phyloP scores from a whole-genome alignment of 768 basidiomycete species.

The Amanita fuliginea region DNA sequence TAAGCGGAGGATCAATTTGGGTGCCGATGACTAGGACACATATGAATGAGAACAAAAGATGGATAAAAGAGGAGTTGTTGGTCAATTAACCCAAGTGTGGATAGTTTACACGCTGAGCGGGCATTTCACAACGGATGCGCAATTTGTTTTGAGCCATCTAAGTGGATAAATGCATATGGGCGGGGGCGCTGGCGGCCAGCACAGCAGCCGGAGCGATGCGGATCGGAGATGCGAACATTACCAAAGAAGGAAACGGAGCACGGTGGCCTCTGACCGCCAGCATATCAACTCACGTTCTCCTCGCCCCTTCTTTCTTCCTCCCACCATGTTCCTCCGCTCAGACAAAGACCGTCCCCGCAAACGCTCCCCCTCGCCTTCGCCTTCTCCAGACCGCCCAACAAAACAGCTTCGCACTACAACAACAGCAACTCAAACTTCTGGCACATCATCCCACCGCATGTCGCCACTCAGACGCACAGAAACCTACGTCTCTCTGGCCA shows the following conservation, averaged over 20 bases:
- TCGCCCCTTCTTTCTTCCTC: constrained; percentile 1
- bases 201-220: not conserved
- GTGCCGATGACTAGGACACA: not conserved
- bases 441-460: constrained; percentile 16
- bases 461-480: constrained; percentile 43
- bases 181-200: too few species aligned
- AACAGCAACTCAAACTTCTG: not conserved
- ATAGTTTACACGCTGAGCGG: too few species aligned
- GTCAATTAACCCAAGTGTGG: too few species aligned
- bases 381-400: not conserved
- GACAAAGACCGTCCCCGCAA: not conserved
- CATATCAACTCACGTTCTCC: constrained; percentile 1
- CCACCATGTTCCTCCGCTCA: constrained; percentile 2
- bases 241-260: not conserved
- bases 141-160: too few species aligned
- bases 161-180: too few species aligned
- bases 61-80: too few species aligned
- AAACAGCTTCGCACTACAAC: not conserved
- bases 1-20: not conserved
- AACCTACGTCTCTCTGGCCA: constrained; percentile 31
- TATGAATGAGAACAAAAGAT: not conserved
- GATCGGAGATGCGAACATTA: not conserved
- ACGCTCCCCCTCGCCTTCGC: not conserved
- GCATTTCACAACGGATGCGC: too few species aligned
- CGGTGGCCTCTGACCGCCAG: not conserved